Base-by-base conservation (phyloP, 495 filamentous ascomycete genomes). In the Hyaloscypha hepaticicola region DNA sequence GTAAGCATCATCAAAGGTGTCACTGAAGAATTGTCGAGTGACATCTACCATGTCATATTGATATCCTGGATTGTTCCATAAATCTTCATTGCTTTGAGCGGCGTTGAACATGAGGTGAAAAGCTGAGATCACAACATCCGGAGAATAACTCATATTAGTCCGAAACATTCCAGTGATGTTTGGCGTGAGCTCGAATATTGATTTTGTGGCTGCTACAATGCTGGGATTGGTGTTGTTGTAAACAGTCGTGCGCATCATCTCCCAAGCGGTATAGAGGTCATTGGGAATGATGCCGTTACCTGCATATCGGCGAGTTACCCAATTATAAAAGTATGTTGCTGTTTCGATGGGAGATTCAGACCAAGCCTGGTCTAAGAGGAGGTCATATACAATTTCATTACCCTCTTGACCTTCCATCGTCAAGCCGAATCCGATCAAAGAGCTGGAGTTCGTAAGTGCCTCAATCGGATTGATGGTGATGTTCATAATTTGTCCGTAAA, bases 311-410 rank as follows among this genome's bases (percentile, higher is more conserved):
- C 72, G 70, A 0, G 68, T 72, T 0, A 79, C 79, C 81, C 81
- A 85, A 51, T 77, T 66, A 29, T 72, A 71, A 60, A 85, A 83
- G 64, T 85, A 85, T 2, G 48, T 53, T 7, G 65, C 56, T 0
- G 79, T 82, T 38, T 82, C 73, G 31, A 85, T 74, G 2, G 82
- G 78, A 4, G 70, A 68, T 0, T 34, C 33, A 8, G 70, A 74
- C 81, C 81, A 84, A 12, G 80, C 80, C 69, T 85, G 81, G 41
- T 81, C 79, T 5, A 85, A 72, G 0, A 83, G 68, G 8, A 84
- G 69, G 59, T 80, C 73, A 61, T 83, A 83, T 61, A 84, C 76
- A 61, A 85, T 78, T 49, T 85, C 80, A 59, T 85, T 85, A n/a
- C 80, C 80, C 61, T 83, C 81, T 60, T 83, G 82, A 6, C 80